Evolutionary conservation across 2,329 filamentous ascomycete genomes (phyloP), one percentile per base, ranked within the genome.

Genomic region (Thelonectria blattea): DNA sequence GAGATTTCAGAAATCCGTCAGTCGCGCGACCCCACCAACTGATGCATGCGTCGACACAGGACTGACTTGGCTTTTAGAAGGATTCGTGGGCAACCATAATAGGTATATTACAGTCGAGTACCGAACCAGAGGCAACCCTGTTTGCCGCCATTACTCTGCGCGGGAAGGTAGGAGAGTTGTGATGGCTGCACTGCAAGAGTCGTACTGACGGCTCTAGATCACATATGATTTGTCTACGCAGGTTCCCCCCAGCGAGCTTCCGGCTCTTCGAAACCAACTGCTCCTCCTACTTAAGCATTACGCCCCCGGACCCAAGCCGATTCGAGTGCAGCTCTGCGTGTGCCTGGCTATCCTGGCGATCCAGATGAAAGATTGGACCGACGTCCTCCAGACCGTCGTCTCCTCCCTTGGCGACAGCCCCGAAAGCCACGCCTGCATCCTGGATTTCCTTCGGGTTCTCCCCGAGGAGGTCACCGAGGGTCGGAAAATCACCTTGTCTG

Each of bases 401-500:
- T 85, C 88, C 57, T 86, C 91, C 45, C 85, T 98, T 58, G 90
- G 91, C 67, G 87, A 85, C 74, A 90, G 91, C 72, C 86, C 90
- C 62, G 87, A 89, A 73, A 92, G 90, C 75, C 88, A 95, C 71
- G 88, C 93, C 66, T 95, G 91, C 76, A 91, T 98, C 72, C 84
- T 99, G 73, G 95, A 99, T 78, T 99, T 99, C 78, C 84, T 99
- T 67, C 93, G 92, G 77, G 93, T 99, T 72, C 88, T 99, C 67
- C 95, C 95, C 58, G 95, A 99, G 83, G 95, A 99, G 85, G 95
- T 99, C 74, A 98, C 92, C 70, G 94, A 99, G 85, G 95, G 95
- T 81, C 92, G 95, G 80, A 99, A 98, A 83, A 97, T 99, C 85
- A 97, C 93, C 85, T 86, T 99, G 81, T 93, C 92, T 87, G 93